A percentile compares a stretch with the other conserved stretches of the same genome.
These are phyloP conservation scores for Breviolum minutum DNA, from an alignment of 73 alveolate genomes.

Conservation along the genomic window DNA sequence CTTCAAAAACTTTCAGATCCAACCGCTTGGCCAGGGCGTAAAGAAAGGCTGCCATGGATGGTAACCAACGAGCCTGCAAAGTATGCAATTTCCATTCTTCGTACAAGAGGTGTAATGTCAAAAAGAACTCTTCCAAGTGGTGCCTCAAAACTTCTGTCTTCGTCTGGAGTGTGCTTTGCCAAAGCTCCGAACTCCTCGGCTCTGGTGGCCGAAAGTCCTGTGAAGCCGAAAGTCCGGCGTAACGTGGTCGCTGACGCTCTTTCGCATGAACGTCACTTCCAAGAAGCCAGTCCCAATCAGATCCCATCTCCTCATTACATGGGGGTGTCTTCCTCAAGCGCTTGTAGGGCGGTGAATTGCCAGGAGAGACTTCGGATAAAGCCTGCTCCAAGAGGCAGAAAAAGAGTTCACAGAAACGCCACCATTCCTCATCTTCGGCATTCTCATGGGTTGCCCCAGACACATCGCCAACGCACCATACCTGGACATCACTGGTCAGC, in stretches of 20 bases:
- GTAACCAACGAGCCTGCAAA: background rate
- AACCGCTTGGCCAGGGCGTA: background rate
- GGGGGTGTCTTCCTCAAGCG: background rate
- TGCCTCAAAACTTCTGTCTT: background rate
- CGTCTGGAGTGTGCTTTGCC: background rate
- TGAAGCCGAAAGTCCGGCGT: background rate
- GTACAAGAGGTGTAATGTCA: background rate
- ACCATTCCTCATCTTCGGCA: conserved; percentile 59
- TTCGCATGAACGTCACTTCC: background rate
- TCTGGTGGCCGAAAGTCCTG: background rate
- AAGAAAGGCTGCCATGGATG: background rate
- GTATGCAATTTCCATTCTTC: background rate
- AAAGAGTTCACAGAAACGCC: conserved; percentile 50
- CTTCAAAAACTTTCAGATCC: background rate
- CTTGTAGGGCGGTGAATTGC: background rate
- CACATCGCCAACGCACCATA: conserved; percentile 50
- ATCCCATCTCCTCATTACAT: conserved; percentile 16
- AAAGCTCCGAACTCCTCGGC: background rate
- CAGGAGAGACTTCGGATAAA: background rate
- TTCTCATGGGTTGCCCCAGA: background rate
- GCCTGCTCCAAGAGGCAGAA: conserved; percentile 51
- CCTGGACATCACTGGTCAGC: conserved; percentile 42
- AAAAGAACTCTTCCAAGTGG: too few species aligned
- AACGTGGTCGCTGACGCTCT: background rate
- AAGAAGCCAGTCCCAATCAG: conserved; percentile 54